Conservation (phyloP, 139 green algal species). For the Micromonas pusilla region DNA sequence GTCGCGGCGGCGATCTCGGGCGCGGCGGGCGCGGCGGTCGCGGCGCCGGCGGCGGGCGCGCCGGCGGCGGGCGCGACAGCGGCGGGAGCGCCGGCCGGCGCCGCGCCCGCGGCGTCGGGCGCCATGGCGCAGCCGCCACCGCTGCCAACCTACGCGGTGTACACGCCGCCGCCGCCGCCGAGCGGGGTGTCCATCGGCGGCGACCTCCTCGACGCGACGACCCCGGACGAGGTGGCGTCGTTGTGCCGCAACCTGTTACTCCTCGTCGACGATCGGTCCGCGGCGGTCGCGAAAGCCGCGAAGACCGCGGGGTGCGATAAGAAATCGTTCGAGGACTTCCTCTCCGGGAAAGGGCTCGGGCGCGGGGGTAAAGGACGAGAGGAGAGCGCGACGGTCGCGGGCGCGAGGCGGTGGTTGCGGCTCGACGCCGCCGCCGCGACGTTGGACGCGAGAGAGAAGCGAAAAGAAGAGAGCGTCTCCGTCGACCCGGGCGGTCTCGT, state of each 20-base stretch:
- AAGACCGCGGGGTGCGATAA: neutral
- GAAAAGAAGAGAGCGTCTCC: neutral
- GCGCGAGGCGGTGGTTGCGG: neutral
- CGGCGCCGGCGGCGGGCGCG: neutral
- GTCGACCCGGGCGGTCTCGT: neutral
- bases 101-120: neutral
- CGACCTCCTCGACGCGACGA: neutral
- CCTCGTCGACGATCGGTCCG: neutral
- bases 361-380: neutral
- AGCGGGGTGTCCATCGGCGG: neutral
- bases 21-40: neutral
- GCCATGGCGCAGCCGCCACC: neutral
- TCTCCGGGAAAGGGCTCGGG: neutral
- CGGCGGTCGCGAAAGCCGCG: neutral
- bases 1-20: neutral
- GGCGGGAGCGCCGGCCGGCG: neutral
- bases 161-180: neutral
- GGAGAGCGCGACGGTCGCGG: neutral
- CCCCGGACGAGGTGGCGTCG: neutral
- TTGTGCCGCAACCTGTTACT: neutral
- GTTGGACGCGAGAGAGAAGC: neutral
- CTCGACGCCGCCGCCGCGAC: too few relatives aligned
- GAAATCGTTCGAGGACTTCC: neutral
- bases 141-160: neutral
- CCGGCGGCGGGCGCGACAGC: neutral